Percentiles rank a stretch among this genome's conserved stretches.
These are phyloP conservation scores for Nyctanthes arbortristis DNA, from an alignment of 257 asterid species.

Conservation along the genomic window DNA sequence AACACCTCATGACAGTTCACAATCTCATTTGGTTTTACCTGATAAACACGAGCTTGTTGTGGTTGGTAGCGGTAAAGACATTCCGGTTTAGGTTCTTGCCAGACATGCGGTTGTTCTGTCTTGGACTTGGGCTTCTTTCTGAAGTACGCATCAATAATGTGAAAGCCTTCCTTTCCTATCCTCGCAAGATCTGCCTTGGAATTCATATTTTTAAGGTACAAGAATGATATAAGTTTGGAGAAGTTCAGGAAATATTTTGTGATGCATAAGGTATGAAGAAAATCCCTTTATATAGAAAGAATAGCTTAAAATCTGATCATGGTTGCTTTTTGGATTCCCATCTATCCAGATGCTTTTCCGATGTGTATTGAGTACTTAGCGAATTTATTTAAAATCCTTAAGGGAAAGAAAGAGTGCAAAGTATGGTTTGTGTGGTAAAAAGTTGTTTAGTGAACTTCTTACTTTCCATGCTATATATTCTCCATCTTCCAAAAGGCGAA, in stretches of 20 bases:
- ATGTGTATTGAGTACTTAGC: no score
- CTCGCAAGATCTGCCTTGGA: constrained; percentile 36
- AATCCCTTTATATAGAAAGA: constrained; percentile 25
- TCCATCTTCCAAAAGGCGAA: no score
- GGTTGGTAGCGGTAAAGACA: constrained; percentile 35
- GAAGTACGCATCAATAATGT: constrained; percentile 21
- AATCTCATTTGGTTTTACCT: constrained; percentile 29
- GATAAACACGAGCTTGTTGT: constrained; percentile 26
- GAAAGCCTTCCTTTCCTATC: constrained; percentile 11
- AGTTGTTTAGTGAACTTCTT: no score
- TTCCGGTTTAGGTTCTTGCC: constrained; percentile 6
- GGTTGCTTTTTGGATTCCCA: no score
- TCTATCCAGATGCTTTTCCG: no score
- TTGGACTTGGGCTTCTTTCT: constrained; percentile 19
- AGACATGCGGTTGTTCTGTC: constrained; percentile 1
- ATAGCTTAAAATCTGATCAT: no score
- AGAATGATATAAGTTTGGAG: not conserved
- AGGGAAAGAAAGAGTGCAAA: no score
- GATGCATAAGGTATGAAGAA: constrained; percentile 8
- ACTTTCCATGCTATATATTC: no score
- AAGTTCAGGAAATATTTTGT: constrained; percentile 3
- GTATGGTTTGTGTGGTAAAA: no score
- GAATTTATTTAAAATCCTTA: no score
- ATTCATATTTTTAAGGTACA: constrained; percentile 33
- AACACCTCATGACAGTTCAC: constrained; percentile 28